These are phyloP conservation scores for Ganoderma boninense DNA, from an alignment of 1,284 basidiomycete genomes.

Conservation along the genomic window DNA sequence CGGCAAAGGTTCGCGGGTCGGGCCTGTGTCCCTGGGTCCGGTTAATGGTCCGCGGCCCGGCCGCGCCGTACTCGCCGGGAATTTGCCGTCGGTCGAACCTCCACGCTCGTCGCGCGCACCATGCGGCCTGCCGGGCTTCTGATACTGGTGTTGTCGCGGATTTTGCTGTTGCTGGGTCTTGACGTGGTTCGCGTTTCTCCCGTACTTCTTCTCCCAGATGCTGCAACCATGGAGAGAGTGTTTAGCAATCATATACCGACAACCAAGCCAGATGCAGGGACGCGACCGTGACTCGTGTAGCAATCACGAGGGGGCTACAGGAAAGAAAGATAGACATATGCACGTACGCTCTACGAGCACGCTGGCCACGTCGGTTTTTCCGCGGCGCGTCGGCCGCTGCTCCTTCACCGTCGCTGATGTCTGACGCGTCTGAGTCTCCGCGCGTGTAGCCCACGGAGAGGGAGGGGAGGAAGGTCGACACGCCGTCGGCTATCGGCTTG, in stretches of 20 bases:
- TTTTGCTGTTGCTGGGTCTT: constrained; percentile 61
- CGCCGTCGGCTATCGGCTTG: constrained; percentile 39
- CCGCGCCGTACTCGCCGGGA: neutral
- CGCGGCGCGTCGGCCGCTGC: constrained; percentile 61
- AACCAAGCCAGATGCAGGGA: neutral
- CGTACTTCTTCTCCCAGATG: constrained; percentile 98
- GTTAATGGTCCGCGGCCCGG: neutral
- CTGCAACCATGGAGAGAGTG: constrained; percentile 49
- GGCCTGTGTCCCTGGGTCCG: neutral
- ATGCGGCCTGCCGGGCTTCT: constrained; percentile 3
- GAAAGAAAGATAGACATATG: constrained; percentile 1
- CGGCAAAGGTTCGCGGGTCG: neutral
- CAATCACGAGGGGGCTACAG: neutral
- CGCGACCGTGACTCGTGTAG: neutral
- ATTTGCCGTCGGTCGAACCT: neutral
- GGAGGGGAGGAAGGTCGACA: constrained; percentile 89
- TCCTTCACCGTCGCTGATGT: constrained; percentile 76
- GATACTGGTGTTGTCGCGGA: constrained; percentile 27
- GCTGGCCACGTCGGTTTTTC: constrained; percentile 93
- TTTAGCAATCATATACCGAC: constrained; percentile 2
- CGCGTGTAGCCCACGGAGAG: constrained; percentile 86
- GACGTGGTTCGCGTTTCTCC: constrained; percentile 90
- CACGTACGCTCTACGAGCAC: constrained; percentile 90
- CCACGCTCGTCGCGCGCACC: constrained; percentile 8
- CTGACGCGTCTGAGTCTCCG: constrained; percentile 78